These are phyloP conservation scores for Dioszegia hungarica DNA, from an alignment of 768 basidiomycete genomes.

Conservation along the genomic window DNA sequence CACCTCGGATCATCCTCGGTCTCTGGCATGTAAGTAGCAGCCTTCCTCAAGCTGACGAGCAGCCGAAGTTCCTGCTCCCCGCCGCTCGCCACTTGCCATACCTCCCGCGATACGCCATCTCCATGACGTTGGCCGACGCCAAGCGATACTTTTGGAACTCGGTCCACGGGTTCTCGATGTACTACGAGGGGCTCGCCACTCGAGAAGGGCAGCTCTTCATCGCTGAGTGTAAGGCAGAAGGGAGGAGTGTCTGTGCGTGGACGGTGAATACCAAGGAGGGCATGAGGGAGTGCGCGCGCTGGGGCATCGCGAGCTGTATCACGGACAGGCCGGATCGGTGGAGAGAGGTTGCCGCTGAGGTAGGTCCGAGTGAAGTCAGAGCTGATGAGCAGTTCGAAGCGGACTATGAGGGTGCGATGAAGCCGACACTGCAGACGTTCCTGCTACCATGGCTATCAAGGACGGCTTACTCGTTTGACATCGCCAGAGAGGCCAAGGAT, in stretches of 20 bases:
- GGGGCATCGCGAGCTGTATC: slow-evolving; percentile 44
- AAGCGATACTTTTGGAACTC: slow-evolving; percentile 83
- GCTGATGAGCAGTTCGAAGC: slow-evolving; percentile 19
- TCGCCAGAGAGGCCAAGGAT: neutral
- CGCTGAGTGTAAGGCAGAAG: slow-evolving; percentile 64
- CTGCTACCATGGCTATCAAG: slow-evolving; percentile 25
- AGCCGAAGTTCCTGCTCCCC: slow-evolving; percentile 76
- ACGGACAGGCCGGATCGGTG: slow-evolving; percentile 47
- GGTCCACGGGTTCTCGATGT: slow-evolving; percentile 80
- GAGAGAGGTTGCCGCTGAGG: slow-evolving; percentile 34
- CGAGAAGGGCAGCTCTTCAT: slow-evolving; percentile 68
- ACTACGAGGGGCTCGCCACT: slow-evolving; percentile 66
- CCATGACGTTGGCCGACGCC: slow-evolving; percentile 64
- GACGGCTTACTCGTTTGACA: slow-evolving; percentile 37
- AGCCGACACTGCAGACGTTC: slow-evolving; percentile 17
- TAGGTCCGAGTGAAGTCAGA: slow-evolving; percentile 9
- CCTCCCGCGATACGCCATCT: slow-evolving; percentile 79
- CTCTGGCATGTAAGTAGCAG: slow-evolving; percentile 46
- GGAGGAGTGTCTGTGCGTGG: slow-evolving; percentile 88
- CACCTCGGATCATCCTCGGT: slow-evolving; percentile 43
- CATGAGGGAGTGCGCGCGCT: slow-evolving; percentile 51
- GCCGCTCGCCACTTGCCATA: slow-evolving; percentile 74
- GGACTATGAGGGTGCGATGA: slow-evolving; percentile 18
- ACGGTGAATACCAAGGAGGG: slow-evolving; percentile 85
- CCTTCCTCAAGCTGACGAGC: slow-evolving; percentile 50